Evolutionary conservation across 495 filamentous ascomycete species (phyloP), one percentile per base, ranked within the genome.

Genomic region (Xylaria sp.): DNA sequence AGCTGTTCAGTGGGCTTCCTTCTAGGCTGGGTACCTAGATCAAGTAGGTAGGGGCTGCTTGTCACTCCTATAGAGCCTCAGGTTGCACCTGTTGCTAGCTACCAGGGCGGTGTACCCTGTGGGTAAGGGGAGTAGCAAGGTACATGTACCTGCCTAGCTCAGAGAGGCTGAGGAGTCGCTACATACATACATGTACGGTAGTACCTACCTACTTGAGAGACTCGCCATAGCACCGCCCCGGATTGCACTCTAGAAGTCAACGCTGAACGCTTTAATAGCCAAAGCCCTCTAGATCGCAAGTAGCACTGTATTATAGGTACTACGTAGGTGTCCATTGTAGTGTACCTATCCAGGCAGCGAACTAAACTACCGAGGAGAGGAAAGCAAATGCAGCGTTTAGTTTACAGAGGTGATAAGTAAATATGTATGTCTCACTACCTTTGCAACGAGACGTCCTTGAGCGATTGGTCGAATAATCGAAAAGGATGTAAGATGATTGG

Each of bases 401-500:
- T 12, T 9, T 3, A 21, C 9, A 19, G 21, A n/a, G n/a, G n/a
- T n/a, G n/a, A n/a, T n/a, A 52, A 7, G 35, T 37, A 37, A 8
- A 8, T 8, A 37, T 37, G 21, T 35, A 17, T 58, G 0, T 15
- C 50, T 26, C n/a, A 46, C 35, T 37, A 37, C 35, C 35, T 37
- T n/a, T n/a, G 8, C 17, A 46, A 46, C 43, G 17, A 46, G n/a
- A 29, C 7, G 50, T 53, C 9, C 9, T 53, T 53, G 50, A 53
- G 26, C 21, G 2, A 53, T 53, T 53, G 50, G 50, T 15, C 24
- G 50, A 53, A 53, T 15, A 55, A 15, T 29, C 5, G 52, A 70
- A 61, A 63, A 70, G 40, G 59, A 46, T 73, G 71, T 73, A 73
- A 73, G 71, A 73, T 73, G 71, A 73, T 73, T 70, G 71, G 71